Evolutionary conservation across 306 rosid genomes (phyloP).

Genomic region (Parietaria judaica): DNA sequence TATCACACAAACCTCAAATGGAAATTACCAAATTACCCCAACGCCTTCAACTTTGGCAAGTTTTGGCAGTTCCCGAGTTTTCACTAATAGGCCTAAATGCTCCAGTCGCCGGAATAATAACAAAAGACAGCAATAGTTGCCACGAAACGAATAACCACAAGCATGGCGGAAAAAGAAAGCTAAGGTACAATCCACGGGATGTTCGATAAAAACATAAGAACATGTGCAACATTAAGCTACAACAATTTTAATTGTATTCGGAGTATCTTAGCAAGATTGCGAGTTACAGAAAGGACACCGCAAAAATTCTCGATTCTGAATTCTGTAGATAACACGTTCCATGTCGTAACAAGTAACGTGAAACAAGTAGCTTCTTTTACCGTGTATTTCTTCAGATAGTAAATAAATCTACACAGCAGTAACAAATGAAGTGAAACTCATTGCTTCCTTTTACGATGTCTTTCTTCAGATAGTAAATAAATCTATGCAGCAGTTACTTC

Average conservation of each 20-base stretch:
- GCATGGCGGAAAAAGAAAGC: too few relatives aligned
- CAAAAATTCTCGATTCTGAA: background rate
- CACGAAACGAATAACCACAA: too few relatives aligned
- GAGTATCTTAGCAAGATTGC: background rate
- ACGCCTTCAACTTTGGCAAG: too few relatives aligned
- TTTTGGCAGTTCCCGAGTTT: too few relatives aligned
- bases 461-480: conserved; percentile 13
- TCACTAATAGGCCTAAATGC: too few relatives aligned
- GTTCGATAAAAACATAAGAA: background rate
- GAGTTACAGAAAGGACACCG: background rate
- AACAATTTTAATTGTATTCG: background rate
- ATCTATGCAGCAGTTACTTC: conserved; percentile 56
- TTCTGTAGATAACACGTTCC: conserved; percentile 10
- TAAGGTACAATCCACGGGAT: background rate
- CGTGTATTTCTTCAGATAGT: too few relatives aligned
- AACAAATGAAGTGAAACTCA: background rate
- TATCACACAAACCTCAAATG: too few relatives aligned
- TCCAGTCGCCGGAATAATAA: too few relatives aligned
- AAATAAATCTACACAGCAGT: too few relatives aligned
- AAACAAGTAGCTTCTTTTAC: too few relatives aligned
- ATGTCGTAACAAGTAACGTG: background rate
- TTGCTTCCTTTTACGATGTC: background rate
- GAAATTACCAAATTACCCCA: too few relatives aligned
- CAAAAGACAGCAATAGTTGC: too few relatives aligned
- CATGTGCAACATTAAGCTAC: conserved; percentile 3